phyloP scores from a whole-genome alignment of 345 rosid species.

The Pelargonium nanum region DNA sequence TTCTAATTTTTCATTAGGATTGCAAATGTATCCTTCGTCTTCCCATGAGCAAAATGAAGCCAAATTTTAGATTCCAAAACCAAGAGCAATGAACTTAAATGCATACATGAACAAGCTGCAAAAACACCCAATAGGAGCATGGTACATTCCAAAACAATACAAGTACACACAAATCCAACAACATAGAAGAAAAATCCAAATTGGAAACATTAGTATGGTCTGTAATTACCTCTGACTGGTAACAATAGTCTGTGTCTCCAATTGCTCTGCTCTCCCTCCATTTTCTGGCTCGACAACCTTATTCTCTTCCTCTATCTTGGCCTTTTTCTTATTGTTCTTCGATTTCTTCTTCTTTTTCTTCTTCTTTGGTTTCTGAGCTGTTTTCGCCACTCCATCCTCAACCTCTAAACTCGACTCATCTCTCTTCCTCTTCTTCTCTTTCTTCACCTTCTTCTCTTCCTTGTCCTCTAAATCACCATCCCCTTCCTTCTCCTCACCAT shows the following conservation, averaged over 20 bases:
- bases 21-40: neutral
- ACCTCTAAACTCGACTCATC: slow-evolving; percentile 2
- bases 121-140: neutral
- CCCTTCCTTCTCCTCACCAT: neutral
- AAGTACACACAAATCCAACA: neutral
- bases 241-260: neutral
- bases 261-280: neutral
- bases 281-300: slow-evolving; percentile 15
- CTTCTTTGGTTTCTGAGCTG: slow-evolving; percentile 12
- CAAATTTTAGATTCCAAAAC: neutral
- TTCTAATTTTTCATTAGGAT: neutral
- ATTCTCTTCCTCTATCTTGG: slow-evolving; percentile 13
- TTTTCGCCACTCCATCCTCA: slow-evolving; percentile 1
- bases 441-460: slow-evolving; percentile 21
- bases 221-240: neutral
- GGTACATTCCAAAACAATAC: neutral
- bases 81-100: neutral
- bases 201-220: neutral
- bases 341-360: slow-evolving; percentile 4
- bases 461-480: slow-evolving; percentile 3
- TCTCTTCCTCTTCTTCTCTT: slow-evolving; percentile 12
- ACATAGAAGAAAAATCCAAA: neutral
- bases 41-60: neutral
- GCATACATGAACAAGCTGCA: neutral
- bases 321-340: slow-evolving; percentile 8